These are phyloP conservation scores for Penicillium canariense DNA, from an alignment of 495 filamentous ascomycete genomes.

Conservation along the genomic window DNA sequence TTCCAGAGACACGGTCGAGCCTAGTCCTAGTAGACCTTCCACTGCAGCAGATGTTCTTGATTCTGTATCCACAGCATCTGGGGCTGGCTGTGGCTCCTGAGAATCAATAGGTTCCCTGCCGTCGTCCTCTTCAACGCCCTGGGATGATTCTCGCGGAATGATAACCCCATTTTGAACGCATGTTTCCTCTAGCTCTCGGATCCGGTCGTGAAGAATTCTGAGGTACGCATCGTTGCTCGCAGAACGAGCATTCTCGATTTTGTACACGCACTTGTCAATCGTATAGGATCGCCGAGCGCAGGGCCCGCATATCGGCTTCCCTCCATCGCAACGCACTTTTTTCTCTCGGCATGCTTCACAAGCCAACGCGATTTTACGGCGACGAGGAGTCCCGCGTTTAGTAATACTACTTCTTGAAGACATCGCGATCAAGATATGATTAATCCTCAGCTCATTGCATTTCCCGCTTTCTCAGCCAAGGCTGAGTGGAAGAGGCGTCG, in stretches of 20 bases:
- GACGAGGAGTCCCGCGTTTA: conserved; percentile 19
- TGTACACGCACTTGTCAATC: conserved; percentile 40
- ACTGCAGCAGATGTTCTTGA: conserved; percentile 24
- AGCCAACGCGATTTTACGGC: conserved; percentile 29
- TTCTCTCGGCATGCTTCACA: conserved; percentile 45
- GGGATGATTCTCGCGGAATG: conserved; percentile 11
- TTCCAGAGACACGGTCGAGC: conserved; percentile 4
- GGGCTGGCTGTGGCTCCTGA: not conserved
- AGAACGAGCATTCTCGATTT: conserved; percentile 33
- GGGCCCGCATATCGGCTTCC: conserved; percentile 44
- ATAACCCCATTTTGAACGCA: conserved; percentile 33
- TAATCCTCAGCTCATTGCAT: not conserved
- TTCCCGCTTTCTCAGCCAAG: not conserved
- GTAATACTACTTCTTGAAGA: conserved; percentile 12
- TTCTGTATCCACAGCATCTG: conserved; percentile 11
- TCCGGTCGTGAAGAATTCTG: conserved; percentile 35
- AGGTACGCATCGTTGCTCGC: conserved; percentile 42
- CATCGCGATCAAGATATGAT: conserved; percentile 8
- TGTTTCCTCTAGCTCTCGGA: conserved; percentile 35
- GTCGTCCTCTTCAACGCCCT: conserved; percentile 2
- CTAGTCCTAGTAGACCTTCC: conserved; percentile 24
- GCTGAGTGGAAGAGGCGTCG: not conserved
- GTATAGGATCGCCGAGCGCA: conserved; percentile 36
- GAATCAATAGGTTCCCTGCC: not conserved
- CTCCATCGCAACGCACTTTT: conserved; percentile 44